These are phyloP conservation scores for Zarea fungicola DNA, from an alignment of 2,329 filamentous ascomycete species.

Conservation along the genomic window DNA sequence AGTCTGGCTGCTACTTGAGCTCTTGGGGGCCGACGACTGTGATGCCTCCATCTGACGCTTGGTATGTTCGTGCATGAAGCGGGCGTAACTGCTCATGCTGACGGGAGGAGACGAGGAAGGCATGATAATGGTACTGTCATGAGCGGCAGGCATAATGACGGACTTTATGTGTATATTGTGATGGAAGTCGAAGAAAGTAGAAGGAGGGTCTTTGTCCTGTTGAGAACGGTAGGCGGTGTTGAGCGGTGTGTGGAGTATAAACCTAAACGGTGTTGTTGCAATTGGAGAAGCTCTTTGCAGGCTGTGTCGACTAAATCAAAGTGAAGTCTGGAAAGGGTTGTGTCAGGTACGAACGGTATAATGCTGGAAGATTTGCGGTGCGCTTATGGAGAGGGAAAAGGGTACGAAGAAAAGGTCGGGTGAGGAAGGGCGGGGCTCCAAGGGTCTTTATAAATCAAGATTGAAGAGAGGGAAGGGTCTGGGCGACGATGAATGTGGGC, in stretches of 20 bases:
- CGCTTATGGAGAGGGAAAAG: not conserved
- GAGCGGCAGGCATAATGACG: slow-evolving; percentile 32
- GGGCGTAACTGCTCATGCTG: slow-evolving; percentile 51
- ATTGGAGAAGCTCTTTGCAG: no score
- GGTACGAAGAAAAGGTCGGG: no score
- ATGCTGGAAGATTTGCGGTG: no score
- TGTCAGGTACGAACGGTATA: no score
- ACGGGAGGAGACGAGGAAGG: slow-evolving; percentile 36
- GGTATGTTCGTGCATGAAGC: slow-evolving; percentile 60
- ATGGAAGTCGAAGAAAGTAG: not conserved
- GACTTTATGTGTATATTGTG: not conserved
- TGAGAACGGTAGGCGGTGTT: no score
- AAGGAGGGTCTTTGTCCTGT: not conserved
- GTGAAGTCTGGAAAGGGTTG: slow-evolving; percentile 1
- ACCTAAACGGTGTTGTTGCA: no score
- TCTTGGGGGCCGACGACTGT: slow-evolving; percentile 24
- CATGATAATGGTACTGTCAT: slow-evolving; percentile 30
- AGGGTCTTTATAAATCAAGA: slow-evolving; percentile 15
- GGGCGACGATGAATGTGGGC: not conserved
- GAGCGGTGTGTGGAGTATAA: no score
- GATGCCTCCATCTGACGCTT: slow-evolving; percentile 59
- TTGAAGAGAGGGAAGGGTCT: slow-evolving; percentile 1
- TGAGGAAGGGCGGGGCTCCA: slow-evolving; percentile 9
- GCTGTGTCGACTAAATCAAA: not conserved
- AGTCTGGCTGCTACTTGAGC: slow-evolving; percentile 16